Base-by-base conservation (phyloP, 352 stramenopile genomes). In the Pythium monospermum region DNA sequence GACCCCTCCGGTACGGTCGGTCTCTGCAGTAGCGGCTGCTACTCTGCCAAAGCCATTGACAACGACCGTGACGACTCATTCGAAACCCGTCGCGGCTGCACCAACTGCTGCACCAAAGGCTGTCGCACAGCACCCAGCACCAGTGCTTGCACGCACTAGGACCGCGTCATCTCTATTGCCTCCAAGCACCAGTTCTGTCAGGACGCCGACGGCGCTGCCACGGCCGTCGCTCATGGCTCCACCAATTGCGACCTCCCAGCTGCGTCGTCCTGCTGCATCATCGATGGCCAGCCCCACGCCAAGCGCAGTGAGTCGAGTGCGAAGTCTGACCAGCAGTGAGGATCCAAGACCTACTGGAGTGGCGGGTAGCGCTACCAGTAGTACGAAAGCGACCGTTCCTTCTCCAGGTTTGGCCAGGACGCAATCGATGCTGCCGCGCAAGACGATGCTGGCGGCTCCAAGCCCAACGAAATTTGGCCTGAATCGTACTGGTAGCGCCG, bases 381-480 rank as follows among this genome's bases (percentile, higher is more conserved):
- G n/a, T n/a, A n/a, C n/a, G n/a, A 32, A 28, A 21, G 12, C 40
- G 6, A 32, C 16, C 23, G 47, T 36, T n/a, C 12, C 28, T 19
- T 15, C 50, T 49, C 1, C 30, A 32, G 8, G 26, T 1, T 8
- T 46, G 16, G 36, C 50, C 18, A 39, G 49, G 39, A 28, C 26
- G 1, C 56, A 58, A 33, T 66, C 61, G 15, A 50, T 59, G 40
- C 45, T 66, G 10, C 59, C 56, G 28, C 59, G 63, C 13, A 65
- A 53, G 25, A 72, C 59, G 23, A 61, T 68, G 18, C 46, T 72
- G 13, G 54, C 54, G 21, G 41, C 50, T 0, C 46, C 64, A 2
- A 65, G 49, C 27, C 47, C 53, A 11, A 42, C 36, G 32, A 52
- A 61, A 36, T 47, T 58, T 60, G 35, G 56, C 35, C 37, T 59